Conservation (phyloP, 2,329 filamentous ascomycete species). For the Penicillium sp. region DNA sequence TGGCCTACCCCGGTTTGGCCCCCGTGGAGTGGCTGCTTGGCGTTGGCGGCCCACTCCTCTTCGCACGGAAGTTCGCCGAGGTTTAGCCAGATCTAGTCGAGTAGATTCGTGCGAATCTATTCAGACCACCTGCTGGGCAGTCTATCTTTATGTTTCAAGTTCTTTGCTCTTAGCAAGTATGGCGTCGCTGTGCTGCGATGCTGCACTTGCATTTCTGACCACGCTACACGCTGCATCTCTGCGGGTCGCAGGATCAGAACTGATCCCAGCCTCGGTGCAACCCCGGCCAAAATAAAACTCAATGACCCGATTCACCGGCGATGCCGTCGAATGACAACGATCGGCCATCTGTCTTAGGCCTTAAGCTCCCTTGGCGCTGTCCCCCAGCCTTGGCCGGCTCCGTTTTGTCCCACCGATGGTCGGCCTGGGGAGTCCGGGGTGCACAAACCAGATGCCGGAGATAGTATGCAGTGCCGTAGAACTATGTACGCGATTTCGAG, state of each 20-base stretch:
- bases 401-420: constrained; percentile 15
- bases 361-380: constrained; percentile 26
- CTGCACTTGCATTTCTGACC: no score
- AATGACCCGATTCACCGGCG: constrained; percentile 9
- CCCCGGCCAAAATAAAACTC: constrained; percentile 1
- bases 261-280: not conserved
- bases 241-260: constrained; percentile 1
- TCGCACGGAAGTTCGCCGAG: constrained; percentile 14
- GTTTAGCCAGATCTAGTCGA: constrained; percentile 4
- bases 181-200: not conserved
- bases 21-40: constrained; percentile 7
- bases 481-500: not conserved
- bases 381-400: constrained; percentile 18
- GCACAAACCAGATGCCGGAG: not conserved
- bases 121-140: not conserved
- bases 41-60: not conserved
- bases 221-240: not conserved
- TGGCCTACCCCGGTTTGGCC: constrained; percentile 7
- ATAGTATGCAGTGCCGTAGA: no score
- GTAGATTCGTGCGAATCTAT: no score
- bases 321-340: constrained; percentile 15
- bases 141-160: not conserved
- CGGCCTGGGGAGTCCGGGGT: constrained; percentile 9
- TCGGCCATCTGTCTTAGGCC: constrained; percentile 10
- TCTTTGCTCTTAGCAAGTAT: not conserved